These are phyloP conservation scores for Curvularia verruculosa DNA, from an alignment of 2,329 filamentous ascomycete genomes.

Conservation along the genomic window DNA sequence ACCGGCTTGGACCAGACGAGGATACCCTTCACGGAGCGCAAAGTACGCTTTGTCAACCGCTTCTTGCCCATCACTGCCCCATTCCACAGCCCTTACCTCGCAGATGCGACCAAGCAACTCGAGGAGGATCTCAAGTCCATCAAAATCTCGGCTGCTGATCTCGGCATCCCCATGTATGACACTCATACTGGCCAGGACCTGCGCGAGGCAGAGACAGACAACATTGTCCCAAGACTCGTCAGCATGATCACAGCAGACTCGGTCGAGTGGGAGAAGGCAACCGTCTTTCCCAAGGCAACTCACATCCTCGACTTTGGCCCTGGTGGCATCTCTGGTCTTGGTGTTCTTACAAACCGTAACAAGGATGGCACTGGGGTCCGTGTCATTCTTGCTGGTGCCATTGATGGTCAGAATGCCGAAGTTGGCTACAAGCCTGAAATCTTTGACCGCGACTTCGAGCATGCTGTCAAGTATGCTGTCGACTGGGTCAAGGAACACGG, in stretches of 20 bases:
- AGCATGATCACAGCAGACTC: slow-evolving; percentile 93
- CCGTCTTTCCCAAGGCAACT: slow-evolving; percentile 85
- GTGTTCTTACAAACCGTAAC: slow-evolving; percentile 95
- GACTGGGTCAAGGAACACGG: slow-evolving; percentile 99
- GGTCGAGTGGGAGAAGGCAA: slow-evolving; percentile 96
- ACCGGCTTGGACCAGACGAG: slow-evolving; percentile 97
- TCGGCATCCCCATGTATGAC: slow-evolving; percentile 87
- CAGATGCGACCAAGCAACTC: slow-evolving; percentile 80
- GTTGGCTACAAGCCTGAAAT: slow-evolving; percentile 98
- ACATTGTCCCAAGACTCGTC: slow-evolving; percentile 84
- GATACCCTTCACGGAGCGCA: slow-evolving; percentile 92
- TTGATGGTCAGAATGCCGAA: slow-evolving; percentile 86
- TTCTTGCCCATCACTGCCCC: slow-evolving; percentile 97
- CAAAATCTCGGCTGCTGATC: slow-evolving; percentile 71
- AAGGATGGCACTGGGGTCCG: slow-evolving; percentile 98
- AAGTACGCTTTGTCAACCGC: slow-evolving; percentile 93
- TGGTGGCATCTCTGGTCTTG: slow-evolving; percentile 93
- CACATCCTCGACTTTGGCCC: slow-evolving; percentile 97
- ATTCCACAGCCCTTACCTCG: slow-evolving; percentile 95
- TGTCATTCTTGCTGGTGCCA: slow-evolving; percentile 91
- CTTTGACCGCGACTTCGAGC: slow-evolving; percentile 93
- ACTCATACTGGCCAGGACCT: slow-evolving; percentile 81
- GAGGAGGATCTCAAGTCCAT: slow-evolving; percentile 86
- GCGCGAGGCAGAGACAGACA: slow-evolving; percentile 68
- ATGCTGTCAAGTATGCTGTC: slow-evolving; percentile 91